Conservation (phyloP, 768 basidiomycete species). For the Hygrocybe coccinea region DNA sequence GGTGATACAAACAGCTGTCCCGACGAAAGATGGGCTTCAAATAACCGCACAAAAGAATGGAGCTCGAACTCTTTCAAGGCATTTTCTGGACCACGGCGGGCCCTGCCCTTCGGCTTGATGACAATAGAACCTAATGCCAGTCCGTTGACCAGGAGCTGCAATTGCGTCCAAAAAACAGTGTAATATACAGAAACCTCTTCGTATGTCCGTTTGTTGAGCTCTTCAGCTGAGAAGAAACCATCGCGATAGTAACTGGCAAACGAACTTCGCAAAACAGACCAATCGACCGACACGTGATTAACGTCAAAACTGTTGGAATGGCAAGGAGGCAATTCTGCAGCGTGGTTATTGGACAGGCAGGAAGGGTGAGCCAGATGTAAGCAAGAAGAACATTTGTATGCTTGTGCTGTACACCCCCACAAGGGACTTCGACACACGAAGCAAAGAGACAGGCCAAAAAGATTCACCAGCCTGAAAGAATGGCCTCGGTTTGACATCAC, state of each 20-base stretch:
- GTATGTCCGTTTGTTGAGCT: slow-evolving; percentile 45
- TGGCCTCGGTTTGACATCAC: slow-evolving; percentile 38
- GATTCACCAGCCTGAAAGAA: slow-evolving; percentile 51
- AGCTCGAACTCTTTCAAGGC: slow-evolving; percentile 55
- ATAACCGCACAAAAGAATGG: slow-evolving; percentile 47
- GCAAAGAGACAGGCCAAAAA: slow-evolving; percentile 74
- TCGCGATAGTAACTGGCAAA: slow-evolving; percentile 51
- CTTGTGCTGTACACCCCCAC: slow-evolving; percentile 67
- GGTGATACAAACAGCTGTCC: slow-evolving; percentile 41
- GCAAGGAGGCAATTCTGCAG: slow-evolving; percentile 37
- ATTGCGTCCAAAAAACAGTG: slow-evolving; percentile 59
- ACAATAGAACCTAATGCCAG: slow-evolving; percentile 60
- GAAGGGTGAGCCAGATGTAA: slow-evolving; percentile 52
- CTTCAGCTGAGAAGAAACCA: slow-evolving; percentile 39
- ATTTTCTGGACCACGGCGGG: slow-evolving; percentile 20
- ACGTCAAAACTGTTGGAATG: slow-evolving; percentile 36
- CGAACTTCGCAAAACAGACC: slow-evolving; percentile 48
- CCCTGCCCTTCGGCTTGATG: slow-evolving; percentile 35
- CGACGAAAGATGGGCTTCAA: slow-evolving; percentile 46
- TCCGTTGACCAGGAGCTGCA: slow-evolving; percentile 64
- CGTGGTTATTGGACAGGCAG: slow-evolving; percentile 36
- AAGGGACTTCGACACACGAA: slow-evolving; percentile 61
- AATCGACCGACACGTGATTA: slow-evolving; percentile 47
- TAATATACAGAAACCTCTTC: slow-evolving; percentile 67
- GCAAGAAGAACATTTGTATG: slow-evolving; percentile 59